phyloP scores from a whole-genome alignment of 352 stramenopile genomes.

The Globisporangium barbulae region DNA sequence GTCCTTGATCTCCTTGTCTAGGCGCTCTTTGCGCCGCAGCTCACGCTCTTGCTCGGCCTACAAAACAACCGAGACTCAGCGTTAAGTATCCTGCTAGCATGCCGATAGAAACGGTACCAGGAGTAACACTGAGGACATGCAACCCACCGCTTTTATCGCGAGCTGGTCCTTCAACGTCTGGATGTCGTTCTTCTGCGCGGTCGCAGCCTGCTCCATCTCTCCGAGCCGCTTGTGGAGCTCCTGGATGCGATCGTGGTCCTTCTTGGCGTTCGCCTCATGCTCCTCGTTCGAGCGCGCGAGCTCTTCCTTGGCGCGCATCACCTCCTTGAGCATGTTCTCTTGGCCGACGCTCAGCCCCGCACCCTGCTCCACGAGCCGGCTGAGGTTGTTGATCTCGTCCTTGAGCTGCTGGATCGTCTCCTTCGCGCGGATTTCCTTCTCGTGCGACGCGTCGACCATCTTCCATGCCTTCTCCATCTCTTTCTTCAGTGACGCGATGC shows the following conservation, averaged over 20 bases:
- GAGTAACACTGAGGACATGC: not conserved
- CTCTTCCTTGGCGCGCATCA: constrained; percentile 89
- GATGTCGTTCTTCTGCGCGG: constrained; percentile 63
- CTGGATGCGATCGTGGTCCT: constrained; percentile 78
- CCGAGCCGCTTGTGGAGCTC: constrained; percentile 66
- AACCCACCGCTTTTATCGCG: constrained; percentile 61
- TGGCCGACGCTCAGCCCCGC: constrained; percentile 89
- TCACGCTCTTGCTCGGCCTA: constrained; percentile 87
- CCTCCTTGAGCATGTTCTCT: constrained; percentile 92
- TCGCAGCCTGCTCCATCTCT: constrained; percentile 59
- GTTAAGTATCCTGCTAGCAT: constrained; percentile 21
- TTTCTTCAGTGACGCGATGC: constrained; percentile 92
- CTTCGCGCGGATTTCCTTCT: constrained; percentile 93
- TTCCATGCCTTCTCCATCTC: constrained; percentile 96
- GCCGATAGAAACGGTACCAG: constrained; percentile 3
- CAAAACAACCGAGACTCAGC: constrained; percentile 21
- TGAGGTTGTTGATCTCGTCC: constrained; percentile 94
- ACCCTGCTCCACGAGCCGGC: constrained; percentile 93
- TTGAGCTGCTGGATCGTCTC: constrained; percentile 95
- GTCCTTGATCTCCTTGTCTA: constrained; percentile 93
- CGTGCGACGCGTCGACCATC: constrained; percentile 94
- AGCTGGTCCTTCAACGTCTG: constrained; percentile 87
- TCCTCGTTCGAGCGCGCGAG: constrained; percentile 86
- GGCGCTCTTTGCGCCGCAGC: constrained; percentile 82
- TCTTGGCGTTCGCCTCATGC: constrained; percentile 74